Evolutionary conservation across 305 asterid genomes (phyloP), one percentile per base, ranked within the genome.

Genomic region (Vinca major): DNA sequence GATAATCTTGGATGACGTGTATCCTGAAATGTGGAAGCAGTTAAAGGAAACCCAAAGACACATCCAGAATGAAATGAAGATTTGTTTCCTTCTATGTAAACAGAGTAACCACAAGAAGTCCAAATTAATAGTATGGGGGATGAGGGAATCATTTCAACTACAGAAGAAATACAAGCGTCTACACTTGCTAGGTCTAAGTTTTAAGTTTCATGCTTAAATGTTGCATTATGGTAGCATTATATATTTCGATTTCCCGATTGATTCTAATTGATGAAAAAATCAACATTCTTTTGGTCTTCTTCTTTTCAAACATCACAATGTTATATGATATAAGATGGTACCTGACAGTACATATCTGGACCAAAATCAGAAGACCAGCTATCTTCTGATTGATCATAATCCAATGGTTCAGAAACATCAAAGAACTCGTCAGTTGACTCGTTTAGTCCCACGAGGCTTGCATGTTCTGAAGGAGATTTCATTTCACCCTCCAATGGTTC

Each of bases 331-430:
- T 13, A 51, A 49, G 33, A 65, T 51, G 43, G 70, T 83, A 92
- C 97, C 98, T 88, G 97, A 57, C 95, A 78, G 80, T 79, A 84
- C 33, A 64, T 73, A 57, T 93, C 95, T 14, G 82, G 81, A 69
- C 80, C 80, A 75, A 82, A 87, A 77, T 93, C 95, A 48, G 92
- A 87, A 69, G 90, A 74, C 99, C 97, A 89, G 61, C 82, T 82
- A 76, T 79, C 80, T 83, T 84, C 96, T 52, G 91, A 79, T 76
- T 81, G 89, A 70, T 92, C 97, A 81, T 74, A 82, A 76, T 92
- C 98, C 77, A 80, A 76, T 64, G 99, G 99, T 69, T 93, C 97
- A 13, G 96, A 61, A 62, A 90, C 97, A 75, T 91, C 99, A 80
- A 86, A 93, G 79, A 91, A 93, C 77, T 93, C 99, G 80, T 91